Evolutionary conservation across 2,329 filamentous ascomycete species (phyloP), one percentile per base, ranked within the genome.

Genomic region (Diaporthe sp.): DNA sequence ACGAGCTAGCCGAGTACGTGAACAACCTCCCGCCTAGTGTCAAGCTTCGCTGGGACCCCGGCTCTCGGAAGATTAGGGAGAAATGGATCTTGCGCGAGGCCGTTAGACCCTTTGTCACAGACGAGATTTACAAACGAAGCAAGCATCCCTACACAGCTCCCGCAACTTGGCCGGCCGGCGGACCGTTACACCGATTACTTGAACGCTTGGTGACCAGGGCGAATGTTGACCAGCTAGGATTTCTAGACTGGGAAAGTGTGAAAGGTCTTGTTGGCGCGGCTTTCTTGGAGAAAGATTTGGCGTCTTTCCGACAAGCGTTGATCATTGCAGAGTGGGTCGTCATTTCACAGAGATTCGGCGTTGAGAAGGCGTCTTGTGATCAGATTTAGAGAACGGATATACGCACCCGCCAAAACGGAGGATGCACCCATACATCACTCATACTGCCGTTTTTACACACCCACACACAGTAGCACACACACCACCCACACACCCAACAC

Each of bases 71-170:
- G 1, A 82, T 87, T 55, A 79, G 79, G 1, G 87, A 90, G 80
- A 89, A 90, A 76, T 88, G 86, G 83, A 85, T 90, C 39, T 83
- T 90, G 1, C 85, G 87, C 4, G 86, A 90, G 78, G 88, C 88
- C 0, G 83, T 82, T 28, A 84, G 84, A 74, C 87, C 88, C 3
- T 90, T 86, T 77, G 84, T 90, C 74, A 88, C 88, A 0, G 81
- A 87, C 19, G 89, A 90, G 80, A 79, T 90, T 6, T 90, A 90
- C 79, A 80, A 83, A 42, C 82, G 87, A 13, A 86, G 82, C 76
- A 90, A 90, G 79, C 84, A 87, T n/a, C 84, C 87, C 0, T 90
- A 87, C 77, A 79, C 84, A n/a, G 88, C 87, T 1, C 89, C 88
- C 0, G 81, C 82, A 0, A 81, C 78, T 31, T 90, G 84, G 77